Evolutionary conservation across 2,329 filamentous ascomycete species (phyloP).

Genomic region (Fusarium fujikuroi): DNA sequence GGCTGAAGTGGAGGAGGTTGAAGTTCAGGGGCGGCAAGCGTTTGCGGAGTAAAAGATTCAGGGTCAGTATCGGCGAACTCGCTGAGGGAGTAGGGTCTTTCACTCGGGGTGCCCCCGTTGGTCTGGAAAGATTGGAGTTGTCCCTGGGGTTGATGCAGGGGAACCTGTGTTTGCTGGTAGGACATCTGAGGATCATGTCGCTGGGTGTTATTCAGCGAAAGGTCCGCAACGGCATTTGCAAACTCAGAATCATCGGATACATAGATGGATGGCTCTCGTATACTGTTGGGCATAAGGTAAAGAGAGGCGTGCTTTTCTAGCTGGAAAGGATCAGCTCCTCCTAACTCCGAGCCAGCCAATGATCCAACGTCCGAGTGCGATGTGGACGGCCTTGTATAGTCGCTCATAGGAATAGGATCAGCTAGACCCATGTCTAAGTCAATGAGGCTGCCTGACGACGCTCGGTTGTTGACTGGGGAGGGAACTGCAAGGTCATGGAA

Average conservation of each 20-base stretch:
- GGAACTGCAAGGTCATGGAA: constrained; percentile 56
- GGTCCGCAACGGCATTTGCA: constrained; percentile 51
- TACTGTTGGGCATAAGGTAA: constrained; percentile 55
- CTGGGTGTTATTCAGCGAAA: constrained; percentile 42
- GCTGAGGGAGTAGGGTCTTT: constrained; percentile 53
- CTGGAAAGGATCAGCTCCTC: constrained; percentile 68
- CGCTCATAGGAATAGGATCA: constrained; percentile 57
- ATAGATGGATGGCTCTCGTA: constrained; percentile 68
- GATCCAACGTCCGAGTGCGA: constrained; percentile 69
- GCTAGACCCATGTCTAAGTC: constrained; percentile 66
- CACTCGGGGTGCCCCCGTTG: constrained; percentile 29
- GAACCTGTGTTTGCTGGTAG: constrained; percentile 36
- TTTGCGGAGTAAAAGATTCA: constrained; percentile 50
- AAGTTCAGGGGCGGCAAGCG: constrained; percentile 43
- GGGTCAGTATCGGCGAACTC: constrained; percentile 56
- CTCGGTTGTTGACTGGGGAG: constrained; percentile 52
- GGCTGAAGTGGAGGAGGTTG: constrained; percentile 38
- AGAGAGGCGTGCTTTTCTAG: constrained; percentile 71
- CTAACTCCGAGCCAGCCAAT: constrained; percentile 65
- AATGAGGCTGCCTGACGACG: constrained; percentile 60
- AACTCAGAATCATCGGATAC: constrained; percentile 68
- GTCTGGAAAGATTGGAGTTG: constrained; percentile 20
- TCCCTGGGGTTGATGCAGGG: constrained; percentile 17
- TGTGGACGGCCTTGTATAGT: constrained; percentile 66
- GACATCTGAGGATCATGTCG: constrained; percentile 30